A percentile compares a stretch with the other conserved stretches of the same genome.
Evolutionary conservation across 441 rosid species (phyloP).

Genomic region (Aleurites moluccanus): DNA sequence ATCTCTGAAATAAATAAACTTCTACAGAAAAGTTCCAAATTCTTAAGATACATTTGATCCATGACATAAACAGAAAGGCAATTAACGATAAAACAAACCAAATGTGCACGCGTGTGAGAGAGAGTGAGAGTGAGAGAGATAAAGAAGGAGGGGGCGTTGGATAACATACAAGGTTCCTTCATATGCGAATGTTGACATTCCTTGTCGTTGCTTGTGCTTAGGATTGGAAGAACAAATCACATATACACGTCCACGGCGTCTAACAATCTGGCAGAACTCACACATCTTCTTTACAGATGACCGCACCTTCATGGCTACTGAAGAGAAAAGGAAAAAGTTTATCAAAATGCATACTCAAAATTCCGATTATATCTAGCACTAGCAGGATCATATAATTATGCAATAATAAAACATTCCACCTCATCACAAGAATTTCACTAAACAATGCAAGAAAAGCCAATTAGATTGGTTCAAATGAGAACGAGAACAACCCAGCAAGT

Average conservation of each 20-base stretch:
- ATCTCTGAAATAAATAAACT: background rate
- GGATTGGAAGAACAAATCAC: slow-evolving; percentile 76
- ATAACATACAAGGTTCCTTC: slow-evolving; percentile 50
- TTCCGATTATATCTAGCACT: background rate
- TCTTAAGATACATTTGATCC: background rate
- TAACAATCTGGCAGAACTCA: slow-evolving; percentile 79
- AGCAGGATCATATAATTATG: background rate
- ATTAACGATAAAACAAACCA: background rate
- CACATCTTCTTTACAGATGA: slow-evolving; percentile 98
- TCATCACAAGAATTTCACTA: too few species aligned
- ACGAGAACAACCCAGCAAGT: background rate
- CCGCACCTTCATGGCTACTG: slow-evolving; percentile 81
- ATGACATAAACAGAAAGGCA: too few species aligned
- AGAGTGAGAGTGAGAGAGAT: background rate
- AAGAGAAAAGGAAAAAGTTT: background rate
- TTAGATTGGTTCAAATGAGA: background rate
- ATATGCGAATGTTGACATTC: slow-evolving; percentile 52
- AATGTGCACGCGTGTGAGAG: background rate
- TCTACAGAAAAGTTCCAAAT: background rate
- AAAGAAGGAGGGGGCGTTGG: slow-evolving; percentile 5
- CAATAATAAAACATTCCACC: background rate
- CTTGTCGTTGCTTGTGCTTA: slow-evolving; percentile 94
- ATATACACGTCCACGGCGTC: slow-evolving; percentile 87
- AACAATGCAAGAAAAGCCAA: too few species aligned
- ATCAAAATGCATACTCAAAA: slow-evolving; percentile 14